Evolutionary conservation across 106 monocot genomes (phyloP).

Genomic region (Phalaenopsis aphrodite): DNA sequence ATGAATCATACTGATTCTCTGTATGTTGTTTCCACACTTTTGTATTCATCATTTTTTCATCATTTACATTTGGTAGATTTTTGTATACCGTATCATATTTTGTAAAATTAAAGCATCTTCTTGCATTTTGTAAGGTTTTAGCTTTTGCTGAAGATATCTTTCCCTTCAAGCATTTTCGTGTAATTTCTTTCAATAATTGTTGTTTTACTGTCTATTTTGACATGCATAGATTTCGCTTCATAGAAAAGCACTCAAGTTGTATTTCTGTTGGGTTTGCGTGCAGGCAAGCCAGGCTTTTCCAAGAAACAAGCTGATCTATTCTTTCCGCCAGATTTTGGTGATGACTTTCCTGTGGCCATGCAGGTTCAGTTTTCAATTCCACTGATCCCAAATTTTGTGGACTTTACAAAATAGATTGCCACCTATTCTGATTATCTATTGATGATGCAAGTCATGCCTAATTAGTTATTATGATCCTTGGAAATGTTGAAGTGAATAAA

Average conservation of each 20-base stretch:
- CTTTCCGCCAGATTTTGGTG: constrained; percentile 97
- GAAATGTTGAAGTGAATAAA: neutral
- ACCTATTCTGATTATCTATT: neutral
- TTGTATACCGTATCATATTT: neutral
- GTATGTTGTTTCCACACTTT: no score
- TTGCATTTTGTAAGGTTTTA: neutral
- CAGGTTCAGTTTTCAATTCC: constrained; percentile 41
- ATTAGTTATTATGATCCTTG: neutral
- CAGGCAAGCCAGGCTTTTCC: constrained; percentile 90
- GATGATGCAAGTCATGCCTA: neutral
- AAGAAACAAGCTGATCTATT: constrained; percentile 99
- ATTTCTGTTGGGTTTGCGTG: neutral
- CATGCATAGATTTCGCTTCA: no score
- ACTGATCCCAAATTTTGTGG: neutral
- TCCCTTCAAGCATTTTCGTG: neutral
- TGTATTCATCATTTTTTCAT: neutral
- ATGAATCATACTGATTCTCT: no score
- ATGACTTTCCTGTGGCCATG: constrained; percentile 98
- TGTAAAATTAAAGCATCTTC: neutral
- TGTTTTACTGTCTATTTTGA: no score
- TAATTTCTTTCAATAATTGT: neutral
- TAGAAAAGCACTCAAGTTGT: neutral
- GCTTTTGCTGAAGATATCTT: neutral
- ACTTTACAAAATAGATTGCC: neutral
- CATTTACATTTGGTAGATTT: neutral